Evolutionary conservation across 495 filamentous ascomycete genomes (phyloP), one percentile per base, ranked within the genome.

Genomic region (Xylaria curta): DNA sequence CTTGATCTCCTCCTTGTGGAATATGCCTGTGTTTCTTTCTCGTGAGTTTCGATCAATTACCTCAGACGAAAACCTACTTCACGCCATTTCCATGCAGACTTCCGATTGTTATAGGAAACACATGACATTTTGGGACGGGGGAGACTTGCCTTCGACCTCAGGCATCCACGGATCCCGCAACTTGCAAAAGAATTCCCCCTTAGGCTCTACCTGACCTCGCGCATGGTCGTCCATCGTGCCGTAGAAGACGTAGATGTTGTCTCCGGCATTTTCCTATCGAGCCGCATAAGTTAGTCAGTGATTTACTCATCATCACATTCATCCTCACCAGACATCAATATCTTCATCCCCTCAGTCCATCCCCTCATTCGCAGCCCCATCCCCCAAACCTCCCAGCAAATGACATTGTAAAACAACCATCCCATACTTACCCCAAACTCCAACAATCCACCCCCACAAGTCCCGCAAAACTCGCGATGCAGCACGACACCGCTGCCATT

Each of bases 171-270:
- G 82, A 38, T 84, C 83, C 61, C 89, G 75, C 26, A 80, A 66
- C 68, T 81, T 86, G 76, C 89, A 91, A 74, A 90, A 92, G 83
- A 92, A 92, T 76, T 92, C 90, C 0, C 89, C 90, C 78, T 91
- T 92, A 0, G 91, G 90, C 28, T 88, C 87, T 36, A 91, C 74
- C 54, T 82, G 89, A 85, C 68, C 74, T 0, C 76, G 72, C 8
- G 74, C 74, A 33, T 78, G 74, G 64, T 91, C 84, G 71, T 92
- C 90, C n/a, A 93, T 74, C 2, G 88, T 88, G 1, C 90, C 90
- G 62, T 88, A 88, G 76, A 88, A 86, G 63, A 92, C 80, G 72
- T 91, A 93, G 71, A 90, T 91, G 28, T 86, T 76, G 53, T 88
- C 82, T 28, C 87, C 88, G 9, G 84, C 87, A 15, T 82, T 79